Evolutionary conservation across 805 yeast species (phyloP).

Genomic region (Cyberlindnera maritima): DNA sequence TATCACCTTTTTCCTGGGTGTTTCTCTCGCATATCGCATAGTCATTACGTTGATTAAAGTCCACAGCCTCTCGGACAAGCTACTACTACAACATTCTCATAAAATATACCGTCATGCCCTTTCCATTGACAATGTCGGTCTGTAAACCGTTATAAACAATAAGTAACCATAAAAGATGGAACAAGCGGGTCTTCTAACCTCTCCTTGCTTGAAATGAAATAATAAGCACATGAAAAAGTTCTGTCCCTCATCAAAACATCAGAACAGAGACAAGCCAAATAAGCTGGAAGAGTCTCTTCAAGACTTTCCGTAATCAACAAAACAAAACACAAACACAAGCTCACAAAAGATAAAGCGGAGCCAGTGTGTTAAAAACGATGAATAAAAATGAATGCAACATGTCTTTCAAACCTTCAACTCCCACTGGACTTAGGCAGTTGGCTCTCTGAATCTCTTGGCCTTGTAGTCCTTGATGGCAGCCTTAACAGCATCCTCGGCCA

Average conservation of each 20-base stretch:
- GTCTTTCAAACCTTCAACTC: not conserved
- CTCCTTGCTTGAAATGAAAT: not conserved
- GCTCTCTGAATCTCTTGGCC: slow-evolving; percentile 57
- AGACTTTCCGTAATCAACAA: not conserved
- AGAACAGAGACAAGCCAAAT: too few species aligned
- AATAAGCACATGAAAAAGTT: not conserved
- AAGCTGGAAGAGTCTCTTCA: not conserved
- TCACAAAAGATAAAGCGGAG: not conserved
- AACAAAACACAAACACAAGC: not conserved
- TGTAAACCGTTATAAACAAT: not conserved
- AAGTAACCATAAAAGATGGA: not conserved
- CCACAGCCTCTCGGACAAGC: too few species aligned
- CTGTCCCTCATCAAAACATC: not conserved
- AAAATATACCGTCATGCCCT: not conserved
- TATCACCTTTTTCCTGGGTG: not conserved
- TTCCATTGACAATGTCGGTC: slow-evolving; percentile 3
- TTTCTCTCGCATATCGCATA: not conserved
- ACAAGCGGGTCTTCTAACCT: slow-evolving; percentile 11
- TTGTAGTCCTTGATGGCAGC: slow-evolving; percentile 94
- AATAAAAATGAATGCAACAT: not conserved
- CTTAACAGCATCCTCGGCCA: slow-evolving; percentile 98
- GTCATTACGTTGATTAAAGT: not conserved
- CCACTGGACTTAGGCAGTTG: slow-evolving; percentile 2
- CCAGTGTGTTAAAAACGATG: not conserved
- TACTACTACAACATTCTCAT: too few species aligned